Evolutionary conservation across 2,329 filamentous ascomycete species (phyloP), one percentile per base, ranked within the genome.

Genomic region (Setomelanomma holmii): DNA sequence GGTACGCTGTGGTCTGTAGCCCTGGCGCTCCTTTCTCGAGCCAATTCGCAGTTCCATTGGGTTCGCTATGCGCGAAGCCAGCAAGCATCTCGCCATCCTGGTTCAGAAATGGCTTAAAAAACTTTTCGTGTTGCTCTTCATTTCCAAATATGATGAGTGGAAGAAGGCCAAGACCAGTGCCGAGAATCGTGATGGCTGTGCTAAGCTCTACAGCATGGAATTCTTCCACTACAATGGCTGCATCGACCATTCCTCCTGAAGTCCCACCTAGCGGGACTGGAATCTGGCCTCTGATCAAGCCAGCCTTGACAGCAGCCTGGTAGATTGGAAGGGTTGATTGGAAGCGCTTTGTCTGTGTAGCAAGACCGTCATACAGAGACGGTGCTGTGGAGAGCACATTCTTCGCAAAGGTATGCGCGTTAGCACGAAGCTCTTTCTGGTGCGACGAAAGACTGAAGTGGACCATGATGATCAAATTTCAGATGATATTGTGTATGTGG

Each of bases 171-270:
- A 85, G 65, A 0, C 79, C 81, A 1, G 80, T 84, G 0, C 75
- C 80, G 34, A 84, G 76, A 14, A 84, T 77, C 0, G 80, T 84
- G 16, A 85, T 59, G 0, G 79, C 74, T 0, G 78, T 74, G 14
- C 77, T 78, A 0, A 79, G 77, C 53, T 86, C 83, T 30, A 80
- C 76, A 1, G 78, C 71, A 57, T 81, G 84, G 51, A 82, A 75
- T 54, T 85, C 82, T 57, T 85, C 82, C 0, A 83, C 76, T 12
- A 82, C 56, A 35, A 85, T 76, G 0, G 80, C 76, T 1, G 79
- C 75, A 45, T 84, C 80, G 5, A 82, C 50, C 0, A 84, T 68
- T 7, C 71, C 75, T 1, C 73, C 75, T 4, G 74, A 76, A 6
- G 61, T 73, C 14, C 83, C 83, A 23, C 82, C 82, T 5, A 82